Percentiles rank a stretch among this genome's conserved stretches.
These are phyloP conservation scores for Cryphonectria parasitica DNA, from an alignment of 2,329 filamentous ascomycete species.

Conservation along the genomic window DNA sequence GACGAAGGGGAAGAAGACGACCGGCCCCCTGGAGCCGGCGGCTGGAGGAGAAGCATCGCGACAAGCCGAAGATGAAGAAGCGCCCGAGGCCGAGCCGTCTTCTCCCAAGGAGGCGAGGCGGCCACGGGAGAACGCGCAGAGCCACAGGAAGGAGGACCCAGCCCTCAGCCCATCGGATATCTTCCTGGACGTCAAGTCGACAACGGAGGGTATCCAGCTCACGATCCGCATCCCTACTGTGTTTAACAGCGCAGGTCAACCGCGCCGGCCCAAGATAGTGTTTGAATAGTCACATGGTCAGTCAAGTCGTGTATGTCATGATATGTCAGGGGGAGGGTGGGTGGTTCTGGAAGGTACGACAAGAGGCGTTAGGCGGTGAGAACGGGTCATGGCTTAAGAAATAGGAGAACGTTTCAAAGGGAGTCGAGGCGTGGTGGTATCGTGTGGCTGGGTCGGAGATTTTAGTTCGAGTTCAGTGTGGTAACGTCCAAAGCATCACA, in stretches of 20 bases:
- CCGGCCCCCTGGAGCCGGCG: slow-evolving; percentile 26
- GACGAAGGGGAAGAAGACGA: slow-evolving; percentile 27
- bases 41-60: slow-evolving; percentile 22
- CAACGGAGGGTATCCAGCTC: slow-evolving; percentile 60
- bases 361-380: neutral
- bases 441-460: neutral
- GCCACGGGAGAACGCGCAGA: slow-evolving; percentile 41
- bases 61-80: slow-evolving; percentile 34
- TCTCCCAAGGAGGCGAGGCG: slow-evolving; percentile 29
- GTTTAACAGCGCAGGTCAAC: slow-evolving; percentile 46
- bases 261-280: slow-evolving; percentile 37
- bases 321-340: too few relatives aligned
- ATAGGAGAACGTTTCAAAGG: neutral
- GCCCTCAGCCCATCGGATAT: slow-evolving; percentile 53
- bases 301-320: neutral
- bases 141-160: slow-evolving; percentile 43
- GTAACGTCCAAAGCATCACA: neutral
- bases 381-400: neutral
- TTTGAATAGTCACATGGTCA: slow-evolving; percentile 33
- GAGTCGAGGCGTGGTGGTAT: slow-evolving; percentile 1
- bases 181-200: slow-evolving; percentile 61
- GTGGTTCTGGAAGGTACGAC: neutral
- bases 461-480: neutral
- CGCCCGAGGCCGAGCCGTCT: slow-evolving; percentile 34
- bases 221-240: slow-evolving; percentile 62